These are phyloP conservation scores for Lactarius tabidus DNA, from an alignment of 768 basidiomycete genomes.

Conservation along the genomic window DNA sequence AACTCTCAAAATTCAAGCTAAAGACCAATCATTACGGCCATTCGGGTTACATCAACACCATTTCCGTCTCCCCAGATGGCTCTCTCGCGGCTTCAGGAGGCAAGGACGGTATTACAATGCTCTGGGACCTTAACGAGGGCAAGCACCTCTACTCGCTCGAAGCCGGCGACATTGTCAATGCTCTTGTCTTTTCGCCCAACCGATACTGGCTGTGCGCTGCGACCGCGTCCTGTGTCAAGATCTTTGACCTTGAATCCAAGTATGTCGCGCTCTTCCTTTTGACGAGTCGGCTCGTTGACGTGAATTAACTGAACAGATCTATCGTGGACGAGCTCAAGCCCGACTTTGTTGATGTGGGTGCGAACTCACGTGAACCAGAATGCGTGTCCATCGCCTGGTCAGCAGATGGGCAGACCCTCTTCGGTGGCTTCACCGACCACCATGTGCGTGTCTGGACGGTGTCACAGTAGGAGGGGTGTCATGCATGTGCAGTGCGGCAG, in stretches of 20 bases:
- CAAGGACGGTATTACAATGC: conserved; percentile 99
- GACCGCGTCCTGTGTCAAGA: conserved; percentile 95
- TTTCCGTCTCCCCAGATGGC: conserved; percentile 98
- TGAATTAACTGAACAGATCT: conserved; percentile 47
- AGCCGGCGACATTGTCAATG: conserved; percentile 97
- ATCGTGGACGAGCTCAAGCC: conserved; percentile 99
- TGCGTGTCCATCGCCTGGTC: conserved; percentile 99
- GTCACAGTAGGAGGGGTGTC: conserved; percentile 39
- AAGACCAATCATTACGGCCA: conserved; percentile 99
- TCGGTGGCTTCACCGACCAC: conserved; percentile 96
- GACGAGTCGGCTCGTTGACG: conserved; percentile 5
- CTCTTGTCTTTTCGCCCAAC: conserved; percentile 99
- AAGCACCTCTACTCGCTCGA: conserved; percentile 99
- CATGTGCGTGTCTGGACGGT: conserved; percentile 91
- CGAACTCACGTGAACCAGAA: conserved; percentile 76
- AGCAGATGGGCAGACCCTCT: conserved; percentile 94
- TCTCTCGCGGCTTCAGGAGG: conserved; percentile 98
- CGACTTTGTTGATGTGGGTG: conserved; percentile 75
- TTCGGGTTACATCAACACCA: conserved; percentile 98
- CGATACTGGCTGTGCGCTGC: conserved; percentile 99
- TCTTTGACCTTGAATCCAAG: conserved; percentile 99
- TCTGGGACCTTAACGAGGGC: conserved; percentile 99
- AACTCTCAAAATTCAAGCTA: conserved; percentile 99
- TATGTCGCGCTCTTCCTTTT: conserved; percentile 40
- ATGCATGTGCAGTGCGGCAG: conserved; percentile 18